phyloP scores from a whole-genome alignment of 202 grass and related monocot species.

The Schoenoplectus tabernaemontani region DNA sequence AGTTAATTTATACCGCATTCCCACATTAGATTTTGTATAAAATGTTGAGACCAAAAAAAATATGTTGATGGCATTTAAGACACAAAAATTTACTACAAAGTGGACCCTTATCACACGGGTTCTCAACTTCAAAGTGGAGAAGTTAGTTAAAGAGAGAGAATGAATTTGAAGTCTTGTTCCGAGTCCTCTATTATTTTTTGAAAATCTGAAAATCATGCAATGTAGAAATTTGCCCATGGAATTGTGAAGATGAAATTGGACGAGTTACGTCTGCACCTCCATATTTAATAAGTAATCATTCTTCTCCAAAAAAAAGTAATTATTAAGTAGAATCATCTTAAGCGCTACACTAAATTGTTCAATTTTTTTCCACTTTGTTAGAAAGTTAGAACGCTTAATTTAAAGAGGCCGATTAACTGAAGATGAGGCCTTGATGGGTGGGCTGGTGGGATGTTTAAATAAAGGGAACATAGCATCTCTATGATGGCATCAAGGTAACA shows the following conservation, averaged over 20 bases:
- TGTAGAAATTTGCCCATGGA: neutral
- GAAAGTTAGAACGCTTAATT: neutral
- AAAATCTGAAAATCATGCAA: neutral
- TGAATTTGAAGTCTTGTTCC: neutral
- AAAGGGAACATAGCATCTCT: slow-evolving; percentile 17
- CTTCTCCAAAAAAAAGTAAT: too few species aligned
- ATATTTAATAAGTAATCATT: too few species aligned
- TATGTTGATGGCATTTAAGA: too few species aligned
- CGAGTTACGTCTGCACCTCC: too few species aligned
- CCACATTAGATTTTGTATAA: neutral
- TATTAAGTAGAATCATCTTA: neutral
- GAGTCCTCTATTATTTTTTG: neutral
- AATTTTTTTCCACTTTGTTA: neutral
- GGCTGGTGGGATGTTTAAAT: slow-evolving; percentile 3
- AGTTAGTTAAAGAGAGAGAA: neutral
- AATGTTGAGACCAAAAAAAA: neutral
- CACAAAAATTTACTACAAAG: slow-evolving; percentile 3
- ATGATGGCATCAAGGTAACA: slow-evolving; percentile 25
- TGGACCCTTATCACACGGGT: neutral
- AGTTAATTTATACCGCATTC: neutral
- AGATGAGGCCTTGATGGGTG: neutral
- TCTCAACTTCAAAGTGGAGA: neutral
- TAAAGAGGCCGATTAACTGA: neutral
- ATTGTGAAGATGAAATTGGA: neutral
- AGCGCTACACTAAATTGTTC: neutral